Evolutionary conservation across 345 rosid genomes (phyloP).

Genomic region (Lepidium africanum): DNA sequence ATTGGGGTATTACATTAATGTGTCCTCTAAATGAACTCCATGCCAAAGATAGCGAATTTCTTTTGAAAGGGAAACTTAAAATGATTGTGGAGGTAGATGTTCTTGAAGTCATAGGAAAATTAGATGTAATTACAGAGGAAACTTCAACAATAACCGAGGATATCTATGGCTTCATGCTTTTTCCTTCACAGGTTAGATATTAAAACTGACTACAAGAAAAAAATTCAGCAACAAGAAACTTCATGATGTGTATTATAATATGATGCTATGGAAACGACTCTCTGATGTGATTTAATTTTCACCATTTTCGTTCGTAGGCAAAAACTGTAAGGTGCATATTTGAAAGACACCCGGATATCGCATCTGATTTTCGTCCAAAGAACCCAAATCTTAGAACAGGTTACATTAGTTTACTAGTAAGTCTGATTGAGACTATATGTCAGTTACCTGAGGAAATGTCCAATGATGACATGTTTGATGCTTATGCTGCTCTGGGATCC

Average conservation of each 20-base stretch:
- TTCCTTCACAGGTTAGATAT: background rate
- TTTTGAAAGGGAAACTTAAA: conserved; percentile 47
- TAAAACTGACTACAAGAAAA: background rate
- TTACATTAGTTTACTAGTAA: background rate
- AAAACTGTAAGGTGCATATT: conserved; percentile 1
- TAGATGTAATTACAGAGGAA: conserved; percentile 10
- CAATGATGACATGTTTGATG: background rate
- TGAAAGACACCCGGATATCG: conserved; percentile 18
- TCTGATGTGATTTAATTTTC: background rate
- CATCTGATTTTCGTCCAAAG: conserved; percentile 1
- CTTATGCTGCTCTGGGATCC: background rate
- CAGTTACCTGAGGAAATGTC: background rate
- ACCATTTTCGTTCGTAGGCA: background rate
- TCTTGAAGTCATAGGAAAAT: conserved; percentile 16
- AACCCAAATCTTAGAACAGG: background rate
- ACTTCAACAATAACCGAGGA: background rate
- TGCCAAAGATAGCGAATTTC: conserved; percentile 12
- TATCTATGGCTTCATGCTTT: background rate
- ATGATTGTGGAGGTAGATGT: conserved; percentile 54
- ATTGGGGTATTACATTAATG: background rate
- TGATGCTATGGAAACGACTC: background rate
- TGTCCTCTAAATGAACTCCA: background rate
- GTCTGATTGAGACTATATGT: conserved; percentile 11
- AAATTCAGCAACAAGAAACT: background rate
- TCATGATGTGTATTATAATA: background rate